Base-by-base conservation (phyloP, 2,329 filamentous ascomycete genomes). In the Pyrenophora tritici-repentis region DNA sequence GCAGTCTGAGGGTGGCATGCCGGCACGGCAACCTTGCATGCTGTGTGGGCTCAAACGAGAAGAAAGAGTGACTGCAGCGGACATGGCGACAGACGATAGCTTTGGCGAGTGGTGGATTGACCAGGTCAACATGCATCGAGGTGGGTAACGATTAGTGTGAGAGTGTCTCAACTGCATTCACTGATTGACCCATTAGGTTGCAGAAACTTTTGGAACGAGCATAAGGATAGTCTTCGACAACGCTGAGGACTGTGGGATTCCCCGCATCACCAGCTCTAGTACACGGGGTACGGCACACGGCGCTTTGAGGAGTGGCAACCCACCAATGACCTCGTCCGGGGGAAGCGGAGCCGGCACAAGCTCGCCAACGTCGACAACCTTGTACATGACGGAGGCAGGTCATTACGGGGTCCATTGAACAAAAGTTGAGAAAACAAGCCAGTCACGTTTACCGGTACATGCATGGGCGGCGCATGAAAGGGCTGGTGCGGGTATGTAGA, bases 51-150 rank as follows among this genome's bases (percentile, higher is more conserved):
- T 97, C 58, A 94, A 90, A 76, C 81, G 93, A 58, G 91, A 96
- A 34, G 93, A 97, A 75, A 82, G 93, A 42, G 80, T 97, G 9
- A 73, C 77, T 16, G 90, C 86, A 66, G 83, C 94, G 29, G 91
- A 96, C 66, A 78, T 86, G 44, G 81, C 86, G 20, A 85, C 95
- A 7, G 86, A 93, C 64, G 93, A 97, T 72, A 91, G 89, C 71
- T 97, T 97, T 78, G 91, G 91, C 10, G 93, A 97, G 76, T 97
- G 91, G 90, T 97, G 93, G 93, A 80, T 88, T 35, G 91, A 97
- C 38, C 87, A 77, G 34, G 68, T 74, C 48, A 76, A 73, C 46
- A 79, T 80, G 77, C 78, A 93, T 71, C 92, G 91, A 88, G 90
- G 70, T 72, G 59, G 53, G 32, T 39, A 16, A 31, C 33, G 2